A percentile compares a stretch with the other conserved stretches of the same genome.
These are phyloP conservation scores for Linderniella brevidens DNA, from an alignment of 257 asterid genomes.

Conservation along the genomic window DNA sequence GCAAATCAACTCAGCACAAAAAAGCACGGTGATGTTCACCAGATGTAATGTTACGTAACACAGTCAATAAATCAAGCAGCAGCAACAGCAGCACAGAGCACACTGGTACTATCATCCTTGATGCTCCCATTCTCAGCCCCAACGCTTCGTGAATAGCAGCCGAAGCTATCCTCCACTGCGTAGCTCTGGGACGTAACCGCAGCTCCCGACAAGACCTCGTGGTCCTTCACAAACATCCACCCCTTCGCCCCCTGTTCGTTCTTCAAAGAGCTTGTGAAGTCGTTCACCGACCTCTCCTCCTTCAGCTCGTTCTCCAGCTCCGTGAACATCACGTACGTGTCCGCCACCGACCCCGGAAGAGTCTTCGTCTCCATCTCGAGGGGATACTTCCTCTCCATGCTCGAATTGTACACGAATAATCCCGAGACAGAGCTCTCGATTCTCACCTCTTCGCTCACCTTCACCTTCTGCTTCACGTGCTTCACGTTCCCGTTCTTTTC, in stretches of 20 bases:
- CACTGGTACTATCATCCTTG: slow-evolving; percentile 8
- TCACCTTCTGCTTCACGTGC: slow-evolving; percentile 35
- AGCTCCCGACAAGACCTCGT: slow-evolving; percentile 43
- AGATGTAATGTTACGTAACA: too few species aligned
- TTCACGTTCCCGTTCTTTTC: slow-evolving; percentile 28
- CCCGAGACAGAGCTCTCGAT: slow-evolving; percentile 15
- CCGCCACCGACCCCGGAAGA: slow-evolving; percentile 17
- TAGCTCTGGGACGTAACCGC: slow-evolving; percentile 36
- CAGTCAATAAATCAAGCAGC: too few species aligned
- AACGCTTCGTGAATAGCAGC: slow-evolving; percentile 33
- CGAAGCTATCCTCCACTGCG: slow-evolving; percentile 13
- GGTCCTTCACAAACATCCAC: slow-evolving; percentile 48
- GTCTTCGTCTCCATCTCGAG: slow-evolving; percentile 20
- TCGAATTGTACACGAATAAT: slow-evolving; percentile 4
- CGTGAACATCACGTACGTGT: slow-evolving; percentile 19
- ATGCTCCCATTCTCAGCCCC: slow-evolving; percentile 30
- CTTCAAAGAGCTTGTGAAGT: slow-evolving; percentile 12
- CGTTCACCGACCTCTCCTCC: slow-evolving; percentile 20
- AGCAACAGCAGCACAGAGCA: too few species aligned
- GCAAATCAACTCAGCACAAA: too few species aligned
- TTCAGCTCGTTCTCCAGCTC: slow-evolving; percentile 24
- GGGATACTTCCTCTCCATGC: slow-evolving; percentile 27
- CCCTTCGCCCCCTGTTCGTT: slow-evolving; percentile 39
- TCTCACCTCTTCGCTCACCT: slow-evolving; percentile 17
- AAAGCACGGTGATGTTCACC: too few species aligned